phyloP scores from a whole-genome alignment of 805 yeast genomes.

The Pichia exigua region DNA sequence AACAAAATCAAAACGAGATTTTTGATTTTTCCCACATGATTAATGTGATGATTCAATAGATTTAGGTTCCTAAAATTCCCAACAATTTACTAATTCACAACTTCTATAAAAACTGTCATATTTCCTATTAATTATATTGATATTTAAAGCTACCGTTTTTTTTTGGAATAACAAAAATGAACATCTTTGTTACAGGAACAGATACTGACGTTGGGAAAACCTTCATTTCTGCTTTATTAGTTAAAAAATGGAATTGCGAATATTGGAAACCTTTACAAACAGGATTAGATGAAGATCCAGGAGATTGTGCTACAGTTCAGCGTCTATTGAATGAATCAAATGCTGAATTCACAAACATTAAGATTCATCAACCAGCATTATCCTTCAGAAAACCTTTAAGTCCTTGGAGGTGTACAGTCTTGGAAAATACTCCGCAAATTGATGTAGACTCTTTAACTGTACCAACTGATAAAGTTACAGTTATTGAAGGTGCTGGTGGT shows the following conservation, averaged over 20 bases:
- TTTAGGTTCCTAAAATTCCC: background rate
- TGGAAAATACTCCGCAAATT: conserved; percentile 2
- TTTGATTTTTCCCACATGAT: background rate
- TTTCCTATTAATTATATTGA: no score
- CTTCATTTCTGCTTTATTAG: conserved; percentile 4
- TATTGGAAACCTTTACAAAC: conserved; percentile 10
- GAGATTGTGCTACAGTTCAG: background rate
- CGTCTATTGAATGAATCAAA: background rate
- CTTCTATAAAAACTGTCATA: background rate
- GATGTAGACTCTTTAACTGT: background rate
- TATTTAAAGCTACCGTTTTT: background rate
- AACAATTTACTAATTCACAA: background rate
- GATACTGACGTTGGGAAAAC: conserved; percentile 10
- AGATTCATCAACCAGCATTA: conserved; percentile 5
- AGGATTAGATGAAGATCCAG: conserved; percentile 4
- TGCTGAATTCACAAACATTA: background rate
- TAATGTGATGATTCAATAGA: background rate
- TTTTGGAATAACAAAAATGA: background rate
- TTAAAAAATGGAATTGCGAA: conserved; percentile 3
- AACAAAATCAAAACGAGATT: background rate
- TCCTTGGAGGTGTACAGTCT: conserved; percentile 17
- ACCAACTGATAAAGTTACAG: background rate
- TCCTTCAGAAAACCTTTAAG: conserved; percentile 13
- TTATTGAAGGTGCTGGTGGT: conserved; percentile 19
- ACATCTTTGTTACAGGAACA: conserved; percentile 6